Evolutionary conservation across 2,329 filamentous ascomycete species (phyloP), one percentile per base, ranked within the genome.

Genomic region (Trichoderma koningiopsis): DNA sequence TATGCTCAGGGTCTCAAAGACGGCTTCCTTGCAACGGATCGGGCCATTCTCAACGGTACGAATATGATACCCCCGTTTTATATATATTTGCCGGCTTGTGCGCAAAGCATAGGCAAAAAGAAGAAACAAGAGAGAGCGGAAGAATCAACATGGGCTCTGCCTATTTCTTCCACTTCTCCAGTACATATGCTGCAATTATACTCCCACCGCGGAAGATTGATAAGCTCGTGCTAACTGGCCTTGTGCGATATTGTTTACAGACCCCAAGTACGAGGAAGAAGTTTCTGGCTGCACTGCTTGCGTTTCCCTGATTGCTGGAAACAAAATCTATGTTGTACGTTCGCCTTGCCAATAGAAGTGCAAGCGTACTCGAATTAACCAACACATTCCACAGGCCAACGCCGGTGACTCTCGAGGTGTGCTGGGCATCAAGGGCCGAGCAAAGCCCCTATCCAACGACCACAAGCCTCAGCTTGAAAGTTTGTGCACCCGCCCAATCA

Each of bases 391-490:
- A 6, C 47, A 99, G 96, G 96, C 93, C 77, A 99, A 99, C 80
- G 93, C 96, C 72, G 96, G 96, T 78, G 96, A 99, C 81, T 99
- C 96, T 72, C 90, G 96, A 84, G 93, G 91, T 78, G 96, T 99
- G 31, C 83, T 99, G 73, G 96, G 96, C 76, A 93, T 99, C 77
- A 99, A 98, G 84, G 96, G 96, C 73, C 89, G 96, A 76, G 96
- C 96, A 74, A 99, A 98, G 84, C 96, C 96, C 64, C 86, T 99
- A 71, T 99, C 96, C n/a, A 97, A 97, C 79, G 96, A 99, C 80
- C 96, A 99, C 86, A 99, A 99, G 84, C 96, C 96, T 53, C 94
- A 97, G 81, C 97, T 98, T 75, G 96, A 99, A 87, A 93, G 94
- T 96, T 79, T 69, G 85, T 80, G 27, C 43, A 53, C 37, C 66